Evolutionary conservation across 352 stramenopile species (phyloP).

Genomic region (Saprolegnia diclina): DNA sequence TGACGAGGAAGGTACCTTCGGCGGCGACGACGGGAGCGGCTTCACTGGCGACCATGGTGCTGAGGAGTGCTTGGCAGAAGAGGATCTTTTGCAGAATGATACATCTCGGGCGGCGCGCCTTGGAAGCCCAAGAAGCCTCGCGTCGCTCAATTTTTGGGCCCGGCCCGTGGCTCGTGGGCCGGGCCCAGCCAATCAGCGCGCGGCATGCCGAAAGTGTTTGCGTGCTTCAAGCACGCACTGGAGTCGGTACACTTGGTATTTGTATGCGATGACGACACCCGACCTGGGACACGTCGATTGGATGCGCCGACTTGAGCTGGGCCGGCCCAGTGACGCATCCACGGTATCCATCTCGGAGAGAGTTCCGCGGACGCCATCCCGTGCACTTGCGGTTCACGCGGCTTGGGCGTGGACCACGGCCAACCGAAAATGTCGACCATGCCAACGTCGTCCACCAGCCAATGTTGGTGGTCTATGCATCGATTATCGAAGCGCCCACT

Average conservation of each 20-base stretch:
- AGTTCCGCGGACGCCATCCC: not conserved
- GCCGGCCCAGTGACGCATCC: slow-evolving; percentile 5
- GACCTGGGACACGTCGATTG: slow-evolving; percentile 3
- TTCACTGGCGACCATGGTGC: slow-evolving; percentile 13
- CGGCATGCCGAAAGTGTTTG: not conserved
- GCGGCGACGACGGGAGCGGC: slow-evolving; percentile 28
- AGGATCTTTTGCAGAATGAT: slow-evolving; percentile 7
- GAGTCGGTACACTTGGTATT: not conserved
- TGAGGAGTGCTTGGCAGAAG: not conserved
- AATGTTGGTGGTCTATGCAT: too few relatives aligned
- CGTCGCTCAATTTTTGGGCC: not conserved
- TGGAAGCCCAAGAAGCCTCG: not conserved
- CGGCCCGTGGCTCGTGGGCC: not conserved
- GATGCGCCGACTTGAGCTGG: not conserved
- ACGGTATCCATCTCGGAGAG: not conserved
- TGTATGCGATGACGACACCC: not conserved
- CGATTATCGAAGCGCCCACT: too few relatives aligned
- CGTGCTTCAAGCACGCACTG: not conserved
- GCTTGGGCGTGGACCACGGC: too few relatives aligned
- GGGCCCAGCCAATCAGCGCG: slow-evolving; percentile 1
- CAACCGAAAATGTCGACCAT: too few relatives aligned
- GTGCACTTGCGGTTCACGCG: too few relatives aligned
- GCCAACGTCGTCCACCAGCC: too few relatives aligned
- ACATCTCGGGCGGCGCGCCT: not conserved
- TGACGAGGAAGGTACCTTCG: slow-evolving; percentile 88